Base-by-base conservation (phyloP, 1,284 basidiomycete species). In the Phylloboletellus chloephorus region DNA sequence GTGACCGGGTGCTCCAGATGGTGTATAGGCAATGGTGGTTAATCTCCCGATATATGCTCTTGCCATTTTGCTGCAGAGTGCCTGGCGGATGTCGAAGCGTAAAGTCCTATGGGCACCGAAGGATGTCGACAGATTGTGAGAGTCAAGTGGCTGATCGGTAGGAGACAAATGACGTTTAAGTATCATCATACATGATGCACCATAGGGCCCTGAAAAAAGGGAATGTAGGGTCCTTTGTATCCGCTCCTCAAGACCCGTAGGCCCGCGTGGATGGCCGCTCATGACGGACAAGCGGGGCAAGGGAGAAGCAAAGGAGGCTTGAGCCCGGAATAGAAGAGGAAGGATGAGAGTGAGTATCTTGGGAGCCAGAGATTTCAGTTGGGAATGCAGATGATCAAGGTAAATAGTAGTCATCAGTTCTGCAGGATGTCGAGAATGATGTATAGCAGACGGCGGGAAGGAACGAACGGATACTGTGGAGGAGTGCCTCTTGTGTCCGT, bases 281-380 rank as follows among this genome's bases (percentile, higher is more conserved):
- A 52, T 55, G 19, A 83, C 64, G 8, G 80, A 76, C 6, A 88
- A 61, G 7, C 79, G 73, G 24, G 84, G 79, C 19, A 88, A 69
- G 1, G 80, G 75, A 4, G 76, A 71, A 7, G 76, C 66, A 53
- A 74, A 79, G 51, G 74, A 77, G 0, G 79, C 75, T 12, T 84
- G 68, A 15, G 73, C 73, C 16, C 80, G 78, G 52, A 85, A 83
- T n/a, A 88, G 72, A 19, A 81, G 64, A 0, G 81, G 78, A n/a
- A 88, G 65, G 37, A 86, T 75, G 31, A 63, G 52, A 7, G 65
- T 57, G 31, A 88, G 70, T 50, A 73, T 69, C 12, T 61, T 62
- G 6, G 74, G 72, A 4, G 78, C 68, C 12, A 85, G 67, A 7
- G 67, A 69, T 51, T 77, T 78, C 29, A 79, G 62, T 43, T 80